Conservation (phyloP, 441 rosid genomes). For the Isatis lusitanica region DNA sequence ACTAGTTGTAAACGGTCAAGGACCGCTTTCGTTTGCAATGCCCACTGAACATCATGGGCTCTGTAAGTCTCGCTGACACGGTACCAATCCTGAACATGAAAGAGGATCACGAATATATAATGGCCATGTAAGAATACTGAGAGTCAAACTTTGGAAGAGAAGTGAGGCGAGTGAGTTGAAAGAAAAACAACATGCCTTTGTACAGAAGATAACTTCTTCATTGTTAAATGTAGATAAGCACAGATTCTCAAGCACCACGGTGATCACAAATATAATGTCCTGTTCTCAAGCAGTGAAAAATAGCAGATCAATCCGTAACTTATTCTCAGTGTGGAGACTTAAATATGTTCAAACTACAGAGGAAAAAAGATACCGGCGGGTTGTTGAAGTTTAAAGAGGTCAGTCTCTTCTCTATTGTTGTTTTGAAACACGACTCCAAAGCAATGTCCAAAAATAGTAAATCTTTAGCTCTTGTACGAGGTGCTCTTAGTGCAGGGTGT, state of each 20-base stretch:
- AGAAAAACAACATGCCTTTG: constrained; percentile 48
- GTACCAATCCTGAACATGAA: constrained; percentile 59
- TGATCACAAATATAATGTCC: constrained; percentile 62
- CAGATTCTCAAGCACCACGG: constrained; percentile 69
- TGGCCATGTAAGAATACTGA: constrained; percentile 14
- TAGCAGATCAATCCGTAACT: not conserved
- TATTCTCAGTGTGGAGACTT: not conserved
- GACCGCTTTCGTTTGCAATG: constrained; percentile 74
- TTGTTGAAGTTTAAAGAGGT: constrained; percentile 47
- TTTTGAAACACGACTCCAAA: constrained; percentile 64
- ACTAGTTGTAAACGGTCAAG: constrained; percentile 68
- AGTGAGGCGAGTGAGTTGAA: constrained; percentile 12
- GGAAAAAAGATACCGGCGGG: constrained; percentile 45
- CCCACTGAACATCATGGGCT: constrained; percentile 66
- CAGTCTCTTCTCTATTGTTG: constrained; percentile 69
- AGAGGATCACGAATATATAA: constrained; percentile 18
- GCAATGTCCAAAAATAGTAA: constrained; percentile 67
- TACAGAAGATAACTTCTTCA: constrained; percentile 70
- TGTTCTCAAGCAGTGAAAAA: constrained; percentile 34
- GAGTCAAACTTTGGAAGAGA: constrained; percentile 28
- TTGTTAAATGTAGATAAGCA: constrained; percentile 69
- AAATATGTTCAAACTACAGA: not conserved
- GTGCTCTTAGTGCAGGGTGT: constrained; percentile 50
- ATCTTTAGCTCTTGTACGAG: constrained; percentile 53
- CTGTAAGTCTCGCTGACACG: constrained; percentile 50